A percentile compares a stretch with the other conserved stretches of the same genome.
phyloP scores from a whole-genome alignment of 2,329 filamentous ascomycete species.

The Ascochyta viciae-villosae region DNA sequence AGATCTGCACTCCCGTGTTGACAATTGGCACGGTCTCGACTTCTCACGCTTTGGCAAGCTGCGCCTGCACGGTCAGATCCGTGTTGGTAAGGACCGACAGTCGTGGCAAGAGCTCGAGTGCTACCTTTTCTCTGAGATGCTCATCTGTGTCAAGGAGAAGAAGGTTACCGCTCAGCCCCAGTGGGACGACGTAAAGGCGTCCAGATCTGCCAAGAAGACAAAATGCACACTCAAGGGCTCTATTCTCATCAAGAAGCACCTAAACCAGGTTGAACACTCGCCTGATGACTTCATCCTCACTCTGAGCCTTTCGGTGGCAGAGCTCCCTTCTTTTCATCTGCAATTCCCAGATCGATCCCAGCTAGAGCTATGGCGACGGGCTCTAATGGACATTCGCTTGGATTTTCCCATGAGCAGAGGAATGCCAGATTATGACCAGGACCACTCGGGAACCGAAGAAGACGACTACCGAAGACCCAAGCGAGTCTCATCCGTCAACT shows the following conservation, averaged over 20 bases:
- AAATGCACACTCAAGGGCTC: slow-evolving; percentile 94
- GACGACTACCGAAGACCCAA: slow-evolving; percentile 78
- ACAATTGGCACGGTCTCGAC: slow-evolving; percentile 98
- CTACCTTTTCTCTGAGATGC: slow-evolving; percentile 97
- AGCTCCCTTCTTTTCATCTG: slow-evolving; percentile 93
- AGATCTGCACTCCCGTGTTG: slow-evolving; percentile 82
- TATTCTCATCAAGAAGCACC: slow-evolving; percentile 96
- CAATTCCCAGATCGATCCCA: slow-evolving; percentile 84
- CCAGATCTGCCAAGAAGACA: slow-evolving; percentile 64
- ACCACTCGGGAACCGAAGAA: slow-evolving; percentile 83
- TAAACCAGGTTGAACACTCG: slow-evolving; percentile 82
- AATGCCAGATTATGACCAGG: slow-evolving; percentile 77
- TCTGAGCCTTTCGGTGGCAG: slow-evolving; percentile 86
- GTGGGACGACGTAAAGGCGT: slow-evolving; percentile 66
- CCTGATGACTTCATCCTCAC: slow-evolving; percentile 84
- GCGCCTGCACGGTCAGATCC: slow-evolving; percentile 84
- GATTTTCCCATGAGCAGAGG: slow-evolving; percentile 64
- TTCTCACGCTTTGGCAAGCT: slow-evolving; percentile 93
- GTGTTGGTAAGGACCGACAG: slow-evolving; percentile 93
- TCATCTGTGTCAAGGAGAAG: slow-evolving; percentile 99
- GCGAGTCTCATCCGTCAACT: slow-evolving; percentile 81
- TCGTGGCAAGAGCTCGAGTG: slow-evolving; percentile 99
- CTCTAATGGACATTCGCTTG: slow-evolving; percentile 81
- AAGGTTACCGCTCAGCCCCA: slow-evolving; percentile 68
- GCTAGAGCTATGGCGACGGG: slow-evolving; percentile 88